Percentiles rank a stretch among this genome's conserved stretches.
Evolutionary conservation across 192 early-diverging fungal species (phyloP).

Genomic region (Pilaira anomala): DNA sequence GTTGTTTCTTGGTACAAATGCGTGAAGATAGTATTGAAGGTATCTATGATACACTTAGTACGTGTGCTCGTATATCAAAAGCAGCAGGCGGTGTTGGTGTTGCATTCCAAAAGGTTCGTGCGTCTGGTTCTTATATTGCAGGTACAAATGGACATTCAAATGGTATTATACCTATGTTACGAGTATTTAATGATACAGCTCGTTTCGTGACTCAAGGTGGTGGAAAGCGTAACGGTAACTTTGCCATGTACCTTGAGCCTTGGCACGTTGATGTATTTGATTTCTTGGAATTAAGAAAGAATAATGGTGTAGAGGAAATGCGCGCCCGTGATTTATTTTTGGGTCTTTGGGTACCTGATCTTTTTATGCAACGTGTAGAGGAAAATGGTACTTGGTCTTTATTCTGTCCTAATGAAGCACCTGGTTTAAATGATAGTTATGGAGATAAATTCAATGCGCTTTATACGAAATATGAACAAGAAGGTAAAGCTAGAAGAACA

Average conservation of each 20-base stretch:
- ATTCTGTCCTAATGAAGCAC: conserved; percentile 92
- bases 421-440: conserved; percentile 81
- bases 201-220: conserved; percentile 97
- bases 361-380: conserved; percentile 96
- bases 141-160: conserved; percentile 97
- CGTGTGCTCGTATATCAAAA: conserved; percentile 95
- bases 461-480: conserved; percentile 83
- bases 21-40: conserved; percentile 94
- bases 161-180: conserved; percentile 94
- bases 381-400: conserved; percentile 88
- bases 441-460: conserved; percentile 85
- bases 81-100: conserved; percentile 94
- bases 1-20: conserved; percentile 94
- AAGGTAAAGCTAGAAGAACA: conserved; percentile 71
- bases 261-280: conserved; percentile 97
- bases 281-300: conserved; percentile 93
- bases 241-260: conserved; percentile 97
- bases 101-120: conserved; percentile 93
- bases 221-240: conserved; percentile 93
- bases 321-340: conserved; percentile 95
- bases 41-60: conserved; percentile 94
- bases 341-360: conserved; percentile 93
- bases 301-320: conserved; percentile 94
- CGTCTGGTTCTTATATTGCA: conserved; percentile 92
- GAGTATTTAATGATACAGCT: conserved; percentile 97